A percentile compares a stretch with the other conserved stretches of the same genome.
phyloP scores from a whole-genome alignment of 1,284 basidiomycete genomes.

The Puccinia hordei region DNA sequence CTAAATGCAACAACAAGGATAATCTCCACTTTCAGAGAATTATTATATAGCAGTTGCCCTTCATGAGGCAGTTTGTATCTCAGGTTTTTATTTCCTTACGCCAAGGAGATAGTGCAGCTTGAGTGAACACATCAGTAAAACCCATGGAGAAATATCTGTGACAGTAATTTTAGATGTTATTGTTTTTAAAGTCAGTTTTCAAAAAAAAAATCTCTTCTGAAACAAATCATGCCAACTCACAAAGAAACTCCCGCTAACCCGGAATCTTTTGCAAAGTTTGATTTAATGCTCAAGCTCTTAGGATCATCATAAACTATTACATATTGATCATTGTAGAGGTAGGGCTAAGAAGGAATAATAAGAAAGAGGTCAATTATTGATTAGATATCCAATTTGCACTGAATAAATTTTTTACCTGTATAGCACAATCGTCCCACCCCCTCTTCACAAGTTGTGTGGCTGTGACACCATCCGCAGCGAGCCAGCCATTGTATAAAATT shows the following conservation, averaged over 20 bases:
- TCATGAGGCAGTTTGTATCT: too few relatives aligned
- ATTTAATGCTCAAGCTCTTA: background rate
- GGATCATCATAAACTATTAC: slow-evolving; percentile 5
- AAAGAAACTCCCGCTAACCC: background rate
- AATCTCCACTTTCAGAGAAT: too few relatives aligned
- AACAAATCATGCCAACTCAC: background rate
- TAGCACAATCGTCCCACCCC: background rate
- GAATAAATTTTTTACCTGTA: background rate
- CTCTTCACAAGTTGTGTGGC: background rate
- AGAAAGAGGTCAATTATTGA: background rate
- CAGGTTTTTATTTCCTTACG: too few relatives aligned
- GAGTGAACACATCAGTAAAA: background rate
- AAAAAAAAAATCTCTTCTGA: background rate
- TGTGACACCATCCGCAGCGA: background rate
- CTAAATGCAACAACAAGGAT: too few relatives aligned
- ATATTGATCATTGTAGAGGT: background rate
- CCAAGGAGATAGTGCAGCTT: background rate
- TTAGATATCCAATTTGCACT: background rate
- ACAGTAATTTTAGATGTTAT: background rate
- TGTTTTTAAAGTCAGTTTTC: background rate
- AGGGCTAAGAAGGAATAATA: background rate
- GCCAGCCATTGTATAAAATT: background rate
- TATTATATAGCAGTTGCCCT: too few relatives aligned
- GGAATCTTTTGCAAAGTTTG: background rate
- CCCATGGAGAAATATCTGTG: background rate